phyloP scores from a whole-genome alignment of 306 rosid species.

The Elaeagnus macrophylla region DNA sequence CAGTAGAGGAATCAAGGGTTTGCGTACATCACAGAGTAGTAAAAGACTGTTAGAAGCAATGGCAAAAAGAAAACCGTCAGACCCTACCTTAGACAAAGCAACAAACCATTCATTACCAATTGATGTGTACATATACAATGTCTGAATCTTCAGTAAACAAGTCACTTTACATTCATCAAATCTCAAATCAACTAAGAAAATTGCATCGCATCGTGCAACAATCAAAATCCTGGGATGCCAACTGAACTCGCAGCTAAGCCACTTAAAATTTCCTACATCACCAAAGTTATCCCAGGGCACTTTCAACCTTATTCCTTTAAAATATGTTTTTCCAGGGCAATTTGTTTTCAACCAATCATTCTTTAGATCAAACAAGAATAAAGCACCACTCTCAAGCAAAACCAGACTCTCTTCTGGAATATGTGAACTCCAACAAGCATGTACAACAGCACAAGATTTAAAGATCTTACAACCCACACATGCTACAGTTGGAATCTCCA shows the following conservation, averaged over 20 bases:
- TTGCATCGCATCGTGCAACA: constrained; percentile 44
- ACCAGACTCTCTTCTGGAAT: constrained; percentile 40
- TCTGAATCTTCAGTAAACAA: constrained; percentile 47
- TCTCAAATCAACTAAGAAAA: constrained; percentile 60
- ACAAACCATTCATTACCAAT: constrained; percentile 38
- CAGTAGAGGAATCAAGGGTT: constrained; percentile 48
- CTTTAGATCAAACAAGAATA: constrained; percentile 56
- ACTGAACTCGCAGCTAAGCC: constrained; percentile 70
- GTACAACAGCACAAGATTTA: constrained; percentile 36
- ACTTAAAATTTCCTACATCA: constrained; percentile 18
- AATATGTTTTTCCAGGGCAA: background rate
- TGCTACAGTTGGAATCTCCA: constrained; percentile 15
- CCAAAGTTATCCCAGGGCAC: constrained; percentile 31
- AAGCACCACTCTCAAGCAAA: constrained; percentile 42
- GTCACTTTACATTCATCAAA: constrained; percentile 25
- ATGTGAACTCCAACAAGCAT: constrained; percentile 69
- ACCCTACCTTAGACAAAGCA: constrained; percentile 38
- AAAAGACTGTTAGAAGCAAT: constrained; percentile 47
- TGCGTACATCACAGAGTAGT: constrained; percentile 56
- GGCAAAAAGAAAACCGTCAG: constrained; percentile 35
- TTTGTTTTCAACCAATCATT: constrained; percentile 12
- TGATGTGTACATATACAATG: constrained; percentile 29
- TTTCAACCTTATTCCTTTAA: constrained; percentile 45
- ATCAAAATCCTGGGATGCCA: constrained; percentile 59
- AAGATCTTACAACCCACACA: constrained; percentile 38